Evolutionary conservation across 2,329 filamentous ascomycete species (phyloP), one percentile per base, ranked within the genome.

Genomic region (Ophiostoma pallidulum): DNA sequence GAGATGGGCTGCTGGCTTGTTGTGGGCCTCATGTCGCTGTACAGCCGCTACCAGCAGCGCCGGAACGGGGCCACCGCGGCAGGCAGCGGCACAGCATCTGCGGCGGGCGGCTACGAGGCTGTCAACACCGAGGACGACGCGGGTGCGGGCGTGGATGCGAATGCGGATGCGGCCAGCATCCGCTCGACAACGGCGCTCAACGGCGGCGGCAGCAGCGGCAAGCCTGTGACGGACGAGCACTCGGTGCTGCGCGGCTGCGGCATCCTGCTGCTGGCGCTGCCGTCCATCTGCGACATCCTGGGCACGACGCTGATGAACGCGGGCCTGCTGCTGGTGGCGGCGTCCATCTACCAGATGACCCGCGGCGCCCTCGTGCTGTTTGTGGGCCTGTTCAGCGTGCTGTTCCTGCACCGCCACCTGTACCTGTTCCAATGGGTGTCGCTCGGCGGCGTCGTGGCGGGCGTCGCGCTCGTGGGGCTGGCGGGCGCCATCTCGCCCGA

Each of bases 311-410:
- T 97, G 47, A 97, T 98, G 90, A 98, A 98, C 61, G 86, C 88
- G 4, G 92, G 92, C 4, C 73, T 98, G 56, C 74, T 97, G 41
- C 90, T 97, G 62, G 90, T 97, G 20, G 92, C 87, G 12, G 88
- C 92, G 2, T 94, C 87, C 51, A 96, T 98, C 60, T 98, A 96
- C 67, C 92, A 98, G 68, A 98, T 98, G 92, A 97, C 91, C 1
- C 76, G 92, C 50, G 92, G 92, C 8, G 92, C 92, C 0, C 74
- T 98, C 36, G 91, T 98, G 3, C 74, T 98, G 7, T 98, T 98
- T 58, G 92, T 98, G 18, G 92, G 92, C 0, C 70, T 97, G 0
- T 96, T 98, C 68, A 95, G 89, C 60, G 90, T 98, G 24, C 59
- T 94, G 12, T 97, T 98, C 64, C 72, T 98, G 49, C 82, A 80